These are phyloP conservation scores for Theobroma cacao DNA, from an alignment of 345 rosid genomes.

Conservation along the genomic window DNA sequence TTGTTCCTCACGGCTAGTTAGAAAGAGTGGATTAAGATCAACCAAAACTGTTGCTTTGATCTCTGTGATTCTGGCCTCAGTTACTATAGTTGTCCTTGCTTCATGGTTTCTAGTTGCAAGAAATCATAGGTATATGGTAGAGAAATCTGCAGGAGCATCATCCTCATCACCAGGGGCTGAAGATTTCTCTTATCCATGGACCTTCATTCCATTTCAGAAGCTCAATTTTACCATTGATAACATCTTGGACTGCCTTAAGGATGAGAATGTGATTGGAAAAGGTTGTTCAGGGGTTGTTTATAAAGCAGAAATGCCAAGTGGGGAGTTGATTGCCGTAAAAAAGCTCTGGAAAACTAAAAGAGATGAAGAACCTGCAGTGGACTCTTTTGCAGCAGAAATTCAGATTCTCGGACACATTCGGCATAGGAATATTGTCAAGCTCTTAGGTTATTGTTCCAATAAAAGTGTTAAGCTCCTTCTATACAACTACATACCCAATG, in stretches of 20 bases:
- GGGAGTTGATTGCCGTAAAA: slow-evolving; percentile 78
- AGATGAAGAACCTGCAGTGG: slow-evolving; percentile 51
- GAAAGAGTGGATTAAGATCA: slow-evolving; percentile 51
- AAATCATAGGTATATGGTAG: slow-evolving; percentile 49
- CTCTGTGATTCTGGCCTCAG: slow-evolving; percentile 55
- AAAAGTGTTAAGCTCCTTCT: slow-evolving; percentile 81
- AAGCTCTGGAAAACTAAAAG: slow-evolving; percentile 81
- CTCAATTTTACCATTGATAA: slow-evolving; percentile 66
- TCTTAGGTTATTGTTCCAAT: slow-evolving; percentile 85
- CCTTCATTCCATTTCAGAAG: slow-evolving; percentile 92
- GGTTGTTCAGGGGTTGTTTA: slow-evolving; percentile 93
- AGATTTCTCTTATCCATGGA: slow-evolving; percentile 94
- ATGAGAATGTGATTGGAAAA: slow-evolving; percentile 89
- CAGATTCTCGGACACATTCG: slow-evolving; percentile 90
- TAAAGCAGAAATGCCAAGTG: slow-evolving; percentile 80
- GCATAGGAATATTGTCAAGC: slow-evolving; percentile 84
- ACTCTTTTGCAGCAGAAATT: slow-evolving; percentile 89
- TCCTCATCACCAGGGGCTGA: slow-evolving; percentile 49
- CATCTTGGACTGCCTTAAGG: slow-evolving; percentile 68
- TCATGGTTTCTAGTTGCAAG: slow-evolving; percentile 61
- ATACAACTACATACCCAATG: slow-evolving; percentile 80
- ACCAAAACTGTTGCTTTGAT: slow-evolving; percentile 69
- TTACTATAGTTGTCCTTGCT: slow-evolving; percentile 54
- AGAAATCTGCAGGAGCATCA: slow-evolving; percentile 46
- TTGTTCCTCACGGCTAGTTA: slow-evolving; percentile 56